Percentiles rank a stretch among this genome's conserved stretches.
Evolutionary conservation across 2,329 filamentous ascomycete genomes (phyloP).

Genomic region (Nigrospora sphaerica): DNA sequence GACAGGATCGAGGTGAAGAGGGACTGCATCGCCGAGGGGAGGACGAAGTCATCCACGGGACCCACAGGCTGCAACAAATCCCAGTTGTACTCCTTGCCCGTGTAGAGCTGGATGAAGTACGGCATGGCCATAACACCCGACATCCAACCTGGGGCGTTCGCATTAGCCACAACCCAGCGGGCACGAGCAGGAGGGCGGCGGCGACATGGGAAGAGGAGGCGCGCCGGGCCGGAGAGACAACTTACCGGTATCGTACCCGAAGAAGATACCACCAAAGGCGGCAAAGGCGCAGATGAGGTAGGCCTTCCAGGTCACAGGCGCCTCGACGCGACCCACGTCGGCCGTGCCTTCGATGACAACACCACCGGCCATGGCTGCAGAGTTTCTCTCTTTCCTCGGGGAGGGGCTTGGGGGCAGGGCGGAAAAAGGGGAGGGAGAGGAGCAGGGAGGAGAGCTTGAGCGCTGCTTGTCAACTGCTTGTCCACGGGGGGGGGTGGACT

Average conservation of each 20-base stretch:
- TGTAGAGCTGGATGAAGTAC: constrained; percentile 34
- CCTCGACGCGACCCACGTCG: constrained; percentile 48
- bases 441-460: background rate
- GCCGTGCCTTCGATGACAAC: constrained; percentile 27
- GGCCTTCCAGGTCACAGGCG: constrained; percentile 50
- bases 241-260: constrained; percentile 30
- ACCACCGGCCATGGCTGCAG: constrained; percentile 18
- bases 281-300: constrained; percentile 25
- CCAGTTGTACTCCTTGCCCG: constrained; percentile 25
- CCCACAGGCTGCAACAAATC: constrained; percentile 13
- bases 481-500: too few relatives aligned
- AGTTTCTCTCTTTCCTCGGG: background rate
- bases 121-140: constrained; percentile 34
- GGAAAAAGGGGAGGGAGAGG: background rate
- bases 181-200: background rate
- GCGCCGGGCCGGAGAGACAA: background rate
- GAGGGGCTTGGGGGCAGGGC: background rate
- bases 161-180: background rate
- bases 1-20: constrained; percentile 63
- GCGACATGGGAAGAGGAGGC: background rate
- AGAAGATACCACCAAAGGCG: constrained; percentile 29
- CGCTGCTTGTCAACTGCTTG: too few relatives aligned
- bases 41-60: constrained; percentile 25
- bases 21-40: constrained; percentile 43
- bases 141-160: constrained; percentile 43